Percentiles rank a stretch among this genome's conserved stretches.
phyloP scores from a whole-genome alignment of 2,329 filamentous ascomycete species.

The Trichoderma gracile region DNA sequence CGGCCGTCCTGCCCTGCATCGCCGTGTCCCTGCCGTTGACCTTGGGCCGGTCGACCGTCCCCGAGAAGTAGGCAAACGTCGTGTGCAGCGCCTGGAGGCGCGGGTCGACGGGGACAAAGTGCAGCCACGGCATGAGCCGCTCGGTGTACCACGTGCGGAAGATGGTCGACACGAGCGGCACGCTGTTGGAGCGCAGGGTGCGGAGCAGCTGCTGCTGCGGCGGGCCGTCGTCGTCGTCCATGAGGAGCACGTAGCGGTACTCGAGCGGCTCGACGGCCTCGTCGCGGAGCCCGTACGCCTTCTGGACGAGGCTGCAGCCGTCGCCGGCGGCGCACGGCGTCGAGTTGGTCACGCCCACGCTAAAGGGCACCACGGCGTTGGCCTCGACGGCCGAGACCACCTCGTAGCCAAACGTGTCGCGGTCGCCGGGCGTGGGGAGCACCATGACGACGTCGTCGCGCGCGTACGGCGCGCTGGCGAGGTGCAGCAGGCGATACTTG shows the following conservation, averaged over 20 bases:
- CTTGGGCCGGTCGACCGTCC: constrained; percentile 47
- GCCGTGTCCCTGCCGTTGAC: constrained; percentile 49
- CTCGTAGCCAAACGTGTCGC: constrained; percentile 55
- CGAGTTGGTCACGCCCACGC: constrained; percentile 60
- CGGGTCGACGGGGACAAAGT: constrained; percentile 77
- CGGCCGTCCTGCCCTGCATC: constrained; percentile 49
- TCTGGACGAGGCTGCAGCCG: constrained; percentile 37
- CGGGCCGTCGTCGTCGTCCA: constrained; percentile 70
- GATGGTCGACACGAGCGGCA: constrained; percentile 70
- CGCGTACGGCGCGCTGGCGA: constrained; percentile 60
- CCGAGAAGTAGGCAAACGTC: constrained; percentile 72
- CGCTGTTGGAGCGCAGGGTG: constrained; percentile 63
- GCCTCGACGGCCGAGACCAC: constrained; percentile 55
- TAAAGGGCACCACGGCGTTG: constrained; percentile 53
- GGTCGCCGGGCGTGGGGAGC: constrained; percentile 46
- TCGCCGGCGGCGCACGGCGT: constrained; percentile 54
- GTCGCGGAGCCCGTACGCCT: constrained; percentile 37
- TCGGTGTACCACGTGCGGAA: constrained; percentile 81
- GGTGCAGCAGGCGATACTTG: constrained; percentile 69
- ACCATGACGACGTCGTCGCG: constrained; percentile 55
- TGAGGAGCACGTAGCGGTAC: constrained; percentile 70
- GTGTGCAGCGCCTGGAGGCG: constrained; percentile 73
- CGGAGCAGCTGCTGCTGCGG: constrained; percentile 56
- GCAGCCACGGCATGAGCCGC: constrained; percentile 72
- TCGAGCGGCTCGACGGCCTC: constrained; percentile 57